phyloP scores from a whole-genome alignment of 352 stramenopile genomes.

The Phytophthora cryptogea region DNA sequence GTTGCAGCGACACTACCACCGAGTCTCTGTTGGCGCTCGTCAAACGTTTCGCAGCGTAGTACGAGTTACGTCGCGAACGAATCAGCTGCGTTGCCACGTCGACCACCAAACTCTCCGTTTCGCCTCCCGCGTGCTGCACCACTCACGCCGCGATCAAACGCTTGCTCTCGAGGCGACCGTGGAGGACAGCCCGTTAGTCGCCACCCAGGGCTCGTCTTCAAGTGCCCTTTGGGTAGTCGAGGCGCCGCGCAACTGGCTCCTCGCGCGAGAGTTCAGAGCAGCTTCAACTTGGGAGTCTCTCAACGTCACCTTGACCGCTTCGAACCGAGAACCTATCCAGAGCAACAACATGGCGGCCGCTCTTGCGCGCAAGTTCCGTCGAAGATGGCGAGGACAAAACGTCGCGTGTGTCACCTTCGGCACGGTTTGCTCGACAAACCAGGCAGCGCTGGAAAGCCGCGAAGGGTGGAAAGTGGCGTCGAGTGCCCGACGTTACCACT shows the following conservation, averaged over 20 bases:
- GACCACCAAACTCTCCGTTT: conserved; percentile 13
- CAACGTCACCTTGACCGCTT: conserved; percentile 20
- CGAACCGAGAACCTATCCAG: conserved; percentile 16
- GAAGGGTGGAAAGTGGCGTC: conserved; percentile 29
- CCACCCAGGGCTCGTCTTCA: conserved; percentile 19
- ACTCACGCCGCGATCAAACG: conserved; percentile 11
- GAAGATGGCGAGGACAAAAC: conserved; percentile 33
- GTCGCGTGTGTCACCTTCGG: conserved; percentile 33
- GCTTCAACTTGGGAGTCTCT: conserved; percentile 20
- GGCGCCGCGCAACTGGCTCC: conserved; percentile 8
- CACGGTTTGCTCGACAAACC: conserved; percentile 38
- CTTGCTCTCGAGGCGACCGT: conserved; percentile 6
- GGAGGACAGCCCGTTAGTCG: conserved; percentile 20
- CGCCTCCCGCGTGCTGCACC: neutral
- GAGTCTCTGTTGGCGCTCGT: neutral
- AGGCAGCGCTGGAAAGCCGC: conserved; percentile 30
- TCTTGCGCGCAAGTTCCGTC: conserved; percentile 35
- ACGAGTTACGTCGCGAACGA: neutral
- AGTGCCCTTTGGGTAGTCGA: conserved; percentile 35
- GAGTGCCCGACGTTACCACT: conserved; percentile 17
- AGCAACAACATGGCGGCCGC: conserved; percentile 22
- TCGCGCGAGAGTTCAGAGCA: conserved; percentile 10
- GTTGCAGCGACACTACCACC: neutral
- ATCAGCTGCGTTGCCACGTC: conserved; percentile 1
- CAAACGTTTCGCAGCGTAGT: neutral